Percentiles rank a stretch among this genome's conserved stretches.
Conservation (phyloP, 108 stramenopile species). For the Aureococcus anophagefferens region DNA sequence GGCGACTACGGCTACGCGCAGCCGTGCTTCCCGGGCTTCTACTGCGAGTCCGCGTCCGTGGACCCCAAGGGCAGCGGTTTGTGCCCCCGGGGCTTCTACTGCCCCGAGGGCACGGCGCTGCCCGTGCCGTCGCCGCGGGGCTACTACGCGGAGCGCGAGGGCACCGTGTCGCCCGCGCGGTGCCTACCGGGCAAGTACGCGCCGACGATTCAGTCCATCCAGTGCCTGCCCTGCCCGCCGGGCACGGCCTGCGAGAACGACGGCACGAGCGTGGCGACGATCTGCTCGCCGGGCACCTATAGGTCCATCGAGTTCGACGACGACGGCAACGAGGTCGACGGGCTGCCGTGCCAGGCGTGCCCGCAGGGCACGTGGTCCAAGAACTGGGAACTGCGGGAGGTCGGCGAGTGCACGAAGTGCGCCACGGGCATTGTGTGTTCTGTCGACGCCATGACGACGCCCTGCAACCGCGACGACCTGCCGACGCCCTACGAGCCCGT, state of each 20-base stretch:
- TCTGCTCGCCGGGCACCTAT: constrained; percentile 48
- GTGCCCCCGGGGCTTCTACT: constrained; percentile 52
- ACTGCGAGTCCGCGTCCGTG: constrained; percentile 40
- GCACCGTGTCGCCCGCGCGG: constrained; percentile 51
- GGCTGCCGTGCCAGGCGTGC: constrained; percentile 39
- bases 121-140: constrained; percentile 68
- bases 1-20: constrained; percentile 45
- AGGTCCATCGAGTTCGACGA: constrained; percentile 28
- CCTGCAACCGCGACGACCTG: constrained; percentile 55
- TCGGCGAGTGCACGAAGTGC: constrained; percentile 61
- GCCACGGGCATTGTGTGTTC: constrained; percentile 65
- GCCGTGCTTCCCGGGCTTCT: constrained; percentile 50
- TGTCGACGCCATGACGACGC: constrained; percentile 60
- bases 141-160: constrained; percentile 49
- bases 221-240: constrained; percentile 72
- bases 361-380: constrained; percentile 71
- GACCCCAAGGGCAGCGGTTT: constrained; percentile 41
- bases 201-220: constrained; percentile 53
- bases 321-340: constrained; percentile 11
- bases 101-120: constrained; percentile 57
- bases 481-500: constrained; percentile 66
- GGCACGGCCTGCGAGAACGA: constrained; percentile 52
- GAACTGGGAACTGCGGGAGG: constrained; percentile 71
- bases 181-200: constrained; percentile 63
- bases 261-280: constrained; percentile 35